Evolutionary conservation across 345 rosid species (phyloP).

Genomic region (Turnera subulata): DNA sequence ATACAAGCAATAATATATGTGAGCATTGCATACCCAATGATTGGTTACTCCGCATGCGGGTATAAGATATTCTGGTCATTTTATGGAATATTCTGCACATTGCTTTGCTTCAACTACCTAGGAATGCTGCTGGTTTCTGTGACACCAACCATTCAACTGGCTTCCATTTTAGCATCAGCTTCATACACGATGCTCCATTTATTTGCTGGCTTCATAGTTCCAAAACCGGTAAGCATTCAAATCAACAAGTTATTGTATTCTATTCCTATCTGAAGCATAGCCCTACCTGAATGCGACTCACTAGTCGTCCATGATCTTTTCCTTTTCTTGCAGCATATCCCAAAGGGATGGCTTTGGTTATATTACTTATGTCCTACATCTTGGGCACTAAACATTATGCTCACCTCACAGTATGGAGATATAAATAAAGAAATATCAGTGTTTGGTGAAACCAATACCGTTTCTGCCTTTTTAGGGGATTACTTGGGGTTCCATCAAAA

Average conservation of each 20-base stretch:
- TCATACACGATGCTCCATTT: constrained; percentile 45
- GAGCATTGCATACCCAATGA: constrained; percentile 59
- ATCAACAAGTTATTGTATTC: not conserved
- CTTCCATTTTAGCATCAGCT: constrained; percentile 41
- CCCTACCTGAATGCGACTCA: no score
- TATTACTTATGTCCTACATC: constrained; percentile 62
- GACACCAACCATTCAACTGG: constrained; percentile 58
- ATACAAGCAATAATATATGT: constrained; percentile 38
- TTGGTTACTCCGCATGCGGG: constrained; percentile 49
- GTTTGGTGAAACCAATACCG: constrained; percentile 40
- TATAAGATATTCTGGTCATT: constrained; percentile 62
- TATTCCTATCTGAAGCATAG: no score
- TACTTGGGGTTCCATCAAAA: constrained; percentile 53
- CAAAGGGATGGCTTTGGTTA: constrained; percentile 82
- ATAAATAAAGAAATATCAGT: constrained; percentile 34
- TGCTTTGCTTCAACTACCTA: constrained; percentile 53
- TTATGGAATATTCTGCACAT: constrained; percentile 51
- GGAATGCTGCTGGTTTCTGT: constrained; percentile 61
- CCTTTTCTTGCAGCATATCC: constrained; percentile 52
- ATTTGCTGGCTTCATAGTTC: constrained; percentile 67
- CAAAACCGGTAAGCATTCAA: constrained; percentile 50
- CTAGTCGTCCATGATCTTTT: not conserved
- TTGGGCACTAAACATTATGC: constrained; percentile 57
- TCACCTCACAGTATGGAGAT: constrained; percentile 81
- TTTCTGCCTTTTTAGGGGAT: constrained; percentile 43